Base-by-base conservation (phyloP, 2,329 filamentous ascomycete species). In the Sporothrix brunneoviolacea region DNA sequence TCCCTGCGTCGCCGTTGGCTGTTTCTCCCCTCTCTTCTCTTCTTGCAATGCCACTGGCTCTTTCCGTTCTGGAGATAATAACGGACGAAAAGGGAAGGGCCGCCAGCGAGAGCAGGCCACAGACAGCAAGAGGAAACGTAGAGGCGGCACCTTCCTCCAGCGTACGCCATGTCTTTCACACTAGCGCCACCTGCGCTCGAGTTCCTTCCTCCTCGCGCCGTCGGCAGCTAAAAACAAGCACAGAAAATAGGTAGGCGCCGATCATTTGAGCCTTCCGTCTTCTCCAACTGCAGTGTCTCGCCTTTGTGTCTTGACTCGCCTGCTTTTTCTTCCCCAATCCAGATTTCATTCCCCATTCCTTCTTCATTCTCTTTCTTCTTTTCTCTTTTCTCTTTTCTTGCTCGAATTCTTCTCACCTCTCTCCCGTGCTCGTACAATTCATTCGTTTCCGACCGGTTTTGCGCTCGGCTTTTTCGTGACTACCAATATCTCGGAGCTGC, bases 191-290 rank as follows among this genome's bases (percentile, higher is more conserved):
- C 18, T 33, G 16, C 18, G 13, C 18, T n/a, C n/a, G n/a, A n/a
- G n/a, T n/a, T n/a, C n/a, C 16, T 32, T 19, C 16, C 40, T 41
- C 32, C 19, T 10, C 19, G 22, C 32, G 7, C 43, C 35, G 8
- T 28, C 44, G 44, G 43, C 35, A 38, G 16, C 44, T 47, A 47
- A 38, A 8, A 37, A 12, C 33, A 46, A 38, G 43, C 43, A 46
- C 22, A 30, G n/a, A n/a, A 4, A 21, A 12, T 22, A 33, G 12
- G 8, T 13, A 33, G 43, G n/a, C n/a, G n/a, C 22, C n/a, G 43
- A 27, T 45, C 42, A 32, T 45, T 45, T 36, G 42, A 15, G 42
- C 42, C 30, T 35, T 45, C 32, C 32, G 13, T 28, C 35, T 27
- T 21, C 43, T 19, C 24, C 22, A 36, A 30, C 8, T 24, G 8